A percentile compares a stretch with the other conserved stretches of the same genome.
Evolutionary conservation across 768 basidiomycete species (phyloP).

Genomic region (Boletellus emodensis): DNA sequence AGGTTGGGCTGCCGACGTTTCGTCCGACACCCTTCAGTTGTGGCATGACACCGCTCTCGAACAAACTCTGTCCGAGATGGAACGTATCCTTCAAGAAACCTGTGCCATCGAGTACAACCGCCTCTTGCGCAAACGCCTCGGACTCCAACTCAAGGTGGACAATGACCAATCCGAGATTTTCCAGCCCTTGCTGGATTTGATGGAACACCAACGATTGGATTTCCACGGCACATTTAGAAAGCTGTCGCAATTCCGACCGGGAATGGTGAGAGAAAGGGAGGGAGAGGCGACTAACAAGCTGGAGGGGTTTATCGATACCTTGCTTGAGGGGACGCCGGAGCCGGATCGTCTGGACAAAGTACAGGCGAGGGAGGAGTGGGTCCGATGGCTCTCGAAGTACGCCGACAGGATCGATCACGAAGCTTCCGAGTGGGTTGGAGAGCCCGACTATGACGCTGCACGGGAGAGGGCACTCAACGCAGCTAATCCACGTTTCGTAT

Average conservation of each 20-base stretch:
- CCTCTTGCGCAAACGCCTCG: constrained; percentile 81
- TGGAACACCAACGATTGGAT: constrained; percentile 76
- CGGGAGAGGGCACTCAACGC: constrained; percentile 47
- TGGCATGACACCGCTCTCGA: constrained; percentile 61
- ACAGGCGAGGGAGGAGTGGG: constrained; percentile 49
- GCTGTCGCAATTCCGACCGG: constrained; percentile 59
- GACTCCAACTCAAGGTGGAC: constrained; percentile 51
- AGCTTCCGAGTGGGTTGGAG: constrained; percentile 40
- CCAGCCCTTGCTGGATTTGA: constrained; percentile 67
- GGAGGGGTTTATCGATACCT: constrained; percentile 39
- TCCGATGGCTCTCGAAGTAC: constrained; percentile 62
- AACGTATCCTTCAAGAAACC: constrained; percentile 53
- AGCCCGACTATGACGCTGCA: constrained; percentile 40
- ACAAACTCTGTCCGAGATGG: constrained; percentile 54
- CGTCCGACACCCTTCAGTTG: constrained; percentile 50
- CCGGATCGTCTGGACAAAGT: constrained; percentile 41
- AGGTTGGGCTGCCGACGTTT: constrained; percentile 62
- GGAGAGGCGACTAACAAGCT: constrained; percentile 20
- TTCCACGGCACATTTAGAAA: constrained; percentile 83
- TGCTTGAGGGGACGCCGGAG: constrained; percentile 49
- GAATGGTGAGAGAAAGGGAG: constrained; percentile 19
- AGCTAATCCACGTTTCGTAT: constrained; percentile 86
- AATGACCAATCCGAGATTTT: constrained; percentile 60
- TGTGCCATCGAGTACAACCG: constrained; percentile 61
- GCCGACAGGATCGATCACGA: constrained; percentile 55